phyloP scores from a whole-genome alignment of 1,139 yeast species.

The Hansenula sp. region DNA sequence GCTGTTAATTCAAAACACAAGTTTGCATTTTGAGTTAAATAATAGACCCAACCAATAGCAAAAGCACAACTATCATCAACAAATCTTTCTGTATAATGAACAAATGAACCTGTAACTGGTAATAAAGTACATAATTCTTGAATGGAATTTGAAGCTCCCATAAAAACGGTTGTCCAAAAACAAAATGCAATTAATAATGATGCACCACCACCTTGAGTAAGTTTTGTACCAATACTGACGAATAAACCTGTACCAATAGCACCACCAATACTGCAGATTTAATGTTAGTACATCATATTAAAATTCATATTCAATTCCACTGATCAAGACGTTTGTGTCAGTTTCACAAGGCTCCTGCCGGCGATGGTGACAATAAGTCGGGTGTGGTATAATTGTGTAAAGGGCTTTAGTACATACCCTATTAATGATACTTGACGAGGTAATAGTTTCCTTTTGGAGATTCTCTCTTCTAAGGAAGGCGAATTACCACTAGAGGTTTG shows the following conservation, averaged over 20 bases:
- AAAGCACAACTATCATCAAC: slow-evolving; percentile 56
- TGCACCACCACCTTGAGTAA: slow-evolving; percentile 51
- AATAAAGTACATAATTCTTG: slow-evolving; percentile 55
- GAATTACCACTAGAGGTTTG: not conserved
- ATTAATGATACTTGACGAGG: slow-evolving; percentile 43
- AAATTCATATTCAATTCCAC: too few species aligned
- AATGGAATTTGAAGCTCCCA: slow-evolving; percentile 48
- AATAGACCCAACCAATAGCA: slow-evolving; percentile 59
- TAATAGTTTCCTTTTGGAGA: slow-evolving; percentile 20
- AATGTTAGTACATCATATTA: too few species aligned
- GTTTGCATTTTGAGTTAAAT: slow-evolving; percentile 44
- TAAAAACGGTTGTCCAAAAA: slow-evolving; percentile 43
- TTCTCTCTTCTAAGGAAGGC: not conserved
- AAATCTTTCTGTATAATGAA: slow-evolving; percentile 48
- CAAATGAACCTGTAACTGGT: slow-evolving; percentile 57
- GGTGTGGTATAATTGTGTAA: too few species aligned
- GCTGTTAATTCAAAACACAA: slow-evolving; percentile 38
- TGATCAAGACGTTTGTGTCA: too few species aligned
- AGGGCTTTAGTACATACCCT: too few species aligned
- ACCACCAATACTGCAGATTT: too few species aligned
- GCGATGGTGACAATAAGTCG: too few species aligned
- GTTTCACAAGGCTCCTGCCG: too few species aligned
- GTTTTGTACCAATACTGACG: slow-evolving; percentile 37
- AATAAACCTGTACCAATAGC: slow-evolving; percentile 24
- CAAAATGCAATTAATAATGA: slow-evolving; percentile 48